Conservation (phyloP, 1,139 yeast genomes). For the Saccharomyces hybrid region DNA sequence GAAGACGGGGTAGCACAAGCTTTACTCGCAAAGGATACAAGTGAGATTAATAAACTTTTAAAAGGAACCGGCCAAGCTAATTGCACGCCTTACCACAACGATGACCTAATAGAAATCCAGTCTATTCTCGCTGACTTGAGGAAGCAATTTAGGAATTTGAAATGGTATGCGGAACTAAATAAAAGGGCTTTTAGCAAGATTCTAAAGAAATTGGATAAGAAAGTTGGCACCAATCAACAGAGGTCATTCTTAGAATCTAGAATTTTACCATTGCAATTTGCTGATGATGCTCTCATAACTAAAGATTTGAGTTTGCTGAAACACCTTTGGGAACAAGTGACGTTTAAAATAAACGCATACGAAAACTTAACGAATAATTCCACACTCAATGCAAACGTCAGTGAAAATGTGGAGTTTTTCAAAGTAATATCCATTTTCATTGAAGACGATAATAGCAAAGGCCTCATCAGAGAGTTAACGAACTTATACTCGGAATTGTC, state of each 20-base stretch:
- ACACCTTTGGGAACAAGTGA: neutral
- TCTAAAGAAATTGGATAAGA: constrained; percentile 84
- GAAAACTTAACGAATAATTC: neutral
- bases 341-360: neutral
- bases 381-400: neutral
- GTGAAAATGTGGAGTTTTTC: neutral
- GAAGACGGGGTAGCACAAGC: neutral
- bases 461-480: constrained; percentile 38
- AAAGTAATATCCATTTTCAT: constrained; percentile 32
- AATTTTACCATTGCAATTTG: constrained; percentile 69
- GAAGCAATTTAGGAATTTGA: constrained; percentile 69
- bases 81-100: constrained; percentile 29
- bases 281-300: constrained; percentile 54
- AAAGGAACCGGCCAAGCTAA: neutral
- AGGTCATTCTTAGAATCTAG: constrained; percentile 60
- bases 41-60: neutral
- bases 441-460: constrained; percentile 40
- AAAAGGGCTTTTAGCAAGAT: constrained; percentile 87
- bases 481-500: constrained; percentile 35
- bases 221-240: constrained; percentile 63
- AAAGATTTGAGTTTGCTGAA: constrained; percentile 38
- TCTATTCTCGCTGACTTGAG: constrained; percentile 71
- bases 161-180: constrained; percentile 92
- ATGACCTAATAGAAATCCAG: constrained; percentile 73
- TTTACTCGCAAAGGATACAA: neutral